Percentiles rank a stretch among this genome's conserved stretches.
These are phyloP conservation scores for Phytophthora constricta DNA, from an alignment of 352 stramenopile species.

Conservation along the genomic window DNA sequence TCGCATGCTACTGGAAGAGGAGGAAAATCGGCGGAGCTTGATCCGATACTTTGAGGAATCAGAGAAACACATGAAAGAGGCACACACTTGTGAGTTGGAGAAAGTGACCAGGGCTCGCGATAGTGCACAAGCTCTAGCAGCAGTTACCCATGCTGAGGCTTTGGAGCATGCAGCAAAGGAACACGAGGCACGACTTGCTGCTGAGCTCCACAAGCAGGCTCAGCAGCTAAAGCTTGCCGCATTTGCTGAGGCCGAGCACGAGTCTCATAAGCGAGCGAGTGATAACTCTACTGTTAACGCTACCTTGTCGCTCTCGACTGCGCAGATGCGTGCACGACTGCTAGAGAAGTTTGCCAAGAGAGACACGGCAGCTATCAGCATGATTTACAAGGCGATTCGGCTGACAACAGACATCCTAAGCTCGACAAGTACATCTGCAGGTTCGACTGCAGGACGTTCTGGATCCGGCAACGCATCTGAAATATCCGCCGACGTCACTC, in stretches of 20 bases:
- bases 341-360: constrained; percentile 64
- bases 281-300: background rate
- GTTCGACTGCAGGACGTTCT: background rate
- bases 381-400: constrained; percentile 76
- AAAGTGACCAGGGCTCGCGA: constrained; percentile 25
- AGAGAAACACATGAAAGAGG: constrained; percentile 17
- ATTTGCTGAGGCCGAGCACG: constrained; percentile 30
- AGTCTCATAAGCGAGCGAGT: constrained; percentile 12
- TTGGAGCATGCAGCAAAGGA: constrained; percentile 21
- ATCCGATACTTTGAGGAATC: constrained; percentile 18
- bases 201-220: constrained; percentile 49
- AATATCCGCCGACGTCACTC: constrained; percentile 62
- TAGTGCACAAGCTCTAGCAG: constrained; percentile 14
- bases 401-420: constrained; percentile 74
- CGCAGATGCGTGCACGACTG: constrained; percentile 38
- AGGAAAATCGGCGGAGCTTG: constrained; percentile 34
- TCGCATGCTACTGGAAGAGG: constrained; percentile 26
- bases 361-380: constrained; percentile 61
- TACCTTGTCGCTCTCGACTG: constrained; percentile 9
- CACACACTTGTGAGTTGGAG: constrained; percentile 16
- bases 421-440: constrained; percentile 18
- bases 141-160: constrained; percentile 25
- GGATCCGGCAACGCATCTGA: too few species aligned
- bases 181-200: constrained; percentile 23
- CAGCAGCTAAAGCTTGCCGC: constrained; percentile 54